Evolutionary conservation across 768 basidiomycete genomes (phyloP).

Genomic region (Amanita thiersii): DNA sequence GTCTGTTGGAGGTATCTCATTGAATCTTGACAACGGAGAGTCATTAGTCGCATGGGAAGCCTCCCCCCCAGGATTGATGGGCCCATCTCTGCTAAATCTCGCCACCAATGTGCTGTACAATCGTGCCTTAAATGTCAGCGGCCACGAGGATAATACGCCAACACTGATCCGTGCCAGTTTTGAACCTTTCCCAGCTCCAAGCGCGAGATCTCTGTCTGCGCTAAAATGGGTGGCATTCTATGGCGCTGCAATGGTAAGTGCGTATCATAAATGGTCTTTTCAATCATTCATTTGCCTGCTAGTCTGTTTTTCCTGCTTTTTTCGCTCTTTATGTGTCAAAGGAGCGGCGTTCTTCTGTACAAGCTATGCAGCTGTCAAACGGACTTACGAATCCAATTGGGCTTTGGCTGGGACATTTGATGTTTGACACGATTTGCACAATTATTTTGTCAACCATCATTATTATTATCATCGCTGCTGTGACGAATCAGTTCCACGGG

Average conservation of each 20-base stretch:
- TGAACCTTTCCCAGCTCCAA: constrained; percentile 48
- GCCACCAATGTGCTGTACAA: constrained; percentile 62
- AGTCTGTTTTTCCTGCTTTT: constrained; percentile 80
- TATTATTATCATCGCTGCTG: constrained; percentile 49
- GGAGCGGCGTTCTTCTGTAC: constrained; percentile 64
- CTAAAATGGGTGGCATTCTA: constrained; percentile 75
- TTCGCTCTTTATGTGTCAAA: constrained; percentile 69
- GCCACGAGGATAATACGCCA: constrained; percentile 24
- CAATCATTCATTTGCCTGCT: constrained; percentile 1
- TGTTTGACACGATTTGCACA: constrained; percentile 61
- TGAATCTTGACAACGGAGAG: constrained; percentile 40
- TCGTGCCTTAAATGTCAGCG: constrained; percentile 46
- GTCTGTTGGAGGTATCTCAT: constrained; percentile 61
- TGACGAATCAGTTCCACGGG: constrained; percentile 56
- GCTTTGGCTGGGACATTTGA: constrained; percentile 72
- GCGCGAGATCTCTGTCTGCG: constrained; percentile 46
- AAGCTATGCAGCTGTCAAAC: constrained; percentile 79
- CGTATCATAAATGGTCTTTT: not conserved
- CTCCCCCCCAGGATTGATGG: constrained; percentile 46
- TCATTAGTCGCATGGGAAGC: constrained; percentile 70
- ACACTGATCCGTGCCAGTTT: constrained; percentile 54
- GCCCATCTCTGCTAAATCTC: constrained; percentile 58
- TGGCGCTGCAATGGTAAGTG: constrained; percentile 58
- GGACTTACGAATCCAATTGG: constrained; percentile 63
- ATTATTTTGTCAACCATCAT: constrained; percentile 57